Evolutionary conservation across 345 rosid species (phyloP).

Genomic region (Turnera subulata): DNA sequence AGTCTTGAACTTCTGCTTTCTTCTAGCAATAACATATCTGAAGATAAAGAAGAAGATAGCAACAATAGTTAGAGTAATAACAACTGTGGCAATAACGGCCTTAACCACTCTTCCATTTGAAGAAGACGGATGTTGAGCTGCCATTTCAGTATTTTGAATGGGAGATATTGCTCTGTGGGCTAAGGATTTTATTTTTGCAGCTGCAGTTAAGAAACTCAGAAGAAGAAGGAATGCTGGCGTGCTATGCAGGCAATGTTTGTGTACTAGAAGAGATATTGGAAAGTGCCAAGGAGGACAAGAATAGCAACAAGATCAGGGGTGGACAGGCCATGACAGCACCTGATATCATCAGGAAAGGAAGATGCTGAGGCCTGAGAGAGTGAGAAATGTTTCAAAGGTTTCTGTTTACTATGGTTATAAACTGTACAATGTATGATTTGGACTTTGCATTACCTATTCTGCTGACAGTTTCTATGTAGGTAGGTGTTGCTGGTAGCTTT

Average conservation of each 20-base stretch:
- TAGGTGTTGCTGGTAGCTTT: slow-evolving; percentile 21
- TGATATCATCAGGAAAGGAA: not conserved
- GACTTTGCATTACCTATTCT: slow-evolving; percentile 6
- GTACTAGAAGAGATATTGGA: slow-evolving; percentile 7
- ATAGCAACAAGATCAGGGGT: not conserved
- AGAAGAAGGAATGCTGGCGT: not conserved
- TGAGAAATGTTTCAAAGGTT: not conserved
- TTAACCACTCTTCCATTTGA: slow-evolving; percentile 7
- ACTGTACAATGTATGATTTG: no score
- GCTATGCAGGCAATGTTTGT: not conserved
- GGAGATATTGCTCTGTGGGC: no score
- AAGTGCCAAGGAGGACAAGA: slow-evolving; percentile 5
- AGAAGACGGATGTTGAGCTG: slow-evolving; percentile 6
- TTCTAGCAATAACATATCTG: slow-evolving; percentile 11
- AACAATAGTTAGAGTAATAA: slow-evolving; percentile 23
- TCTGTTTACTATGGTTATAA: not conserved
- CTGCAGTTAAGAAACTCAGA: not conserved
- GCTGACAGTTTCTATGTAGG: slow-evolving; percentile 25
- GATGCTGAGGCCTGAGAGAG: not conserved
- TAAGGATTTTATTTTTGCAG: no score
- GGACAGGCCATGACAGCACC: slow-evolving; percentile 8
- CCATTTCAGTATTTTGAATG: slow-evolving; percentile 8
- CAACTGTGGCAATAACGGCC: slow-evolving; percentile 28
- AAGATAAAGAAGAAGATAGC: slow-evolving; percentile 30
- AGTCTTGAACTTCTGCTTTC: slow-evolving; percentile 5